Evolutionary conservation across 192 early-diverging fungal genomes (phyloP).

Genomic region (Hyaloraphidium curvatum): DNA sequence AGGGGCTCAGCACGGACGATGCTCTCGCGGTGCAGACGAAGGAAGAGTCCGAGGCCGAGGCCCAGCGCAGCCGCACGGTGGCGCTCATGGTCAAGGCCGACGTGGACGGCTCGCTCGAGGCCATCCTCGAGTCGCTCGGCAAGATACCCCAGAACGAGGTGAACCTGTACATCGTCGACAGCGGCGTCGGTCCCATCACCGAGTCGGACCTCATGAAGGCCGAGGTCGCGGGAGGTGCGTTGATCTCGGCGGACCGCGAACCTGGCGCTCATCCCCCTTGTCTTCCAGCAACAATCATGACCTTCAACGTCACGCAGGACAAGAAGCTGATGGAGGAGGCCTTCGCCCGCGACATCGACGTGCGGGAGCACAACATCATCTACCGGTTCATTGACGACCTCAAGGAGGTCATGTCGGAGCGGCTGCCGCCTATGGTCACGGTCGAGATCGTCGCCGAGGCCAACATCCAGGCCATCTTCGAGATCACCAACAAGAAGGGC

Average conservation of each 20-base stretch:
- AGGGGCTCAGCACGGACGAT: too few species aligned
- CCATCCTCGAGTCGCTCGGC: constrained; percentile 51
- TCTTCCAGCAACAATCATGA: constrained; percentile 39
- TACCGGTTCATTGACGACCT: constrained; percentile 86
- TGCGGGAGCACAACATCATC: constrained; percentile 64
- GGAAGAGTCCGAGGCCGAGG: too few species aligned
- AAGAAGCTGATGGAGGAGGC: constrained; percentile 47
- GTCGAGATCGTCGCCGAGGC: constrained; percentile 78
- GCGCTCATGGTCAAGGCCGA: constrained; percentile 37
- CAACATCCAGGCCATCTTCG: constrained; percentile 62
- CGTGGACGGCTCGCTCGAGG: constrained; percentile 84
- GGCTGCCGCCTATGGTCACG: constrained; percentile 57
- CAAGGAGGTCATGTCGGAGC: constrained; percentile 48
- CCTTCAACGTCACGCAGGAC: constrained; percentile 76
- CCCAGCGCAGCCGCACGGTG: not conserved
- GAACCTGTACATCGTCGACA: constrained; percentile 43
- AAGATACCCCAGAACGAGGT: constrained; percentile 65
- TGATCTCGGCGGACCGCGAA: not conserved
- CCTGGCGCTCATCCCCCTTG: not conserved
- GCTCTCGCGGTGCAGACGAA: too few species aligned
- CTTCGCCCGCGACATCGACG: constrained; percentile 32
- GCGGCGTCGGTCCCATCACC: constrained; percentile 66
- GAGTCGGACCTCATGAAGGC: constrained; percentile 63
- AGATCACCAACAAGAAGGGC: constrained; percentile 58
- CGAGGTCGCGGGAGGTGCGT: not conserved